Conservation (phyloP, 1,139 yeast genomes). For the Debaryomyces psychrophilus region DNA sequence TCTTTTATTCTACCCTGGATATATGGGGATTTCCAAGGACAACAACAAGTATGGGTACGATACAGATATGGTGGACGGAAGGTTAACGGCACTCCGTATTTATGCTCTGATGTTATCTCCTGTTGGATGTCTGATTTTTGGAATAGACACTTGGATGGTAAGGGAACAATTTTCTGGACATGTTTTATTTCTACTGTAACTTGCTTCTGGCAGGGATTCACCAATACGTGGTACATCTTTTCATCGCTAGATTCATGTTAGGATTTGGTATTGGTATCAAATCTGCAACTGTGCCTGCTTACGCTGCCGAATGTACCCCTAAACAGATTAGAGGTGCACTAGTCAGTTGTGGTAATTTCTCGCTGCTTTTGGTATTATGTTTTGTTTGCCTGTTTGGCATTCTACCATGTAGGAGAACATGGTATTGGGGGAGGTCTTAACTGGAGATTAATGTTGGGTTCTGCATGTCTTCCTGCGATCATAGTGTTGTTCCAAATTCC, state of each 20-base stretch:
- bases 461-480: constrained; percentile 75
- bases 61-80: constrained; percentile 69
- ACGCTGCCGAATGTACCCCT: constrained; percentile 81
- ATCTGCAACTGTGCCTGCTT: constrained; percentile 80
- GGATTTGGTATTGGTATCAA: constrained; percentile 84
- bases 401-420: constrained; percentile 35
- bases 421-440: constrained; percentile 54
- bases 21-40: constrained; percentile 49
- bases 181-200: constrained; percentile 68
- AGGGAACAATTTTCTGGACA: constrained; percentile 71
- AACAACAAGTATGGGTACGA: constrained; percentile 33
- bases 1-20: constrained; percentile 62
- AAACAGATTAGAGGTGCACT: constrained; percentile 76
- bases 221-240: constrained; percentile 75
- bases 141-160: constrained; percentile 67
- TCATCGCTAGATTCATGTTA: constrained; percentile 69
- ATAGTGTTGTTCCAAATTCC: constrained; percentile 69
- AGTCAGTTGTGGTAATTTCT: constrained; percentile 88
- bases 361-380: constrained; percentile 86
- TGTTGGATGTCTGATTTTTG: constrained; percentile 76
- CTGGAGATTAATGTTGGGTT: constrained; percentile 84
- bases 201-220: constrained; percentile 78
- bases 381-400: constrained; percentile 69
- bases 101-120: constrained; percentile 69
- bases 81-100: constrained; percentile 79